Conservation (phyloP, 768 basidiomycete species). For the Serendipita indica region DNA sequence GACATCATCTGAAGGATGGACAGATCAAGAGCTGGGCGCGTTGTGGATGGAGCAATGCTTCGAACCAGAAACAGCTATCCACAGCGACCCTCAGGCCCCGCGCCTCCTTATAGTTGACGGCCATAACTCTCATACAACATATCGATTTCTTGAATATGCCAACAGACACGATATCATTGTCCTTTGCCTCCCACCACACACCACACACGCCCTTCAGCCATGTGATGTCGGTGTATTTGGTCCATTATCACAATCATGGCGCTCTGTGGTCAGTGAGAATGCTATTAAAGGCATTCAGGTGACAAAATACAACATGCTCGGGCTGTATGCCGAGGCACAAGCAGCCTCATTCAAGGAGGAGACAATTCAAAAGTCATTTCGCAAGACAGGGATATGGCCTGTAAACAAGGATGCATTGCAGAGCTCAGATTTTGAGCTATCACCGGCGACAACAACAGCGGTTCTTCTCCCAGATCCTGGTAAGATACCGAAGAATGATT, state of each 20-base stretch:
- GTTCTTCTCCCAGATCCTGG: too few relatives aligned
- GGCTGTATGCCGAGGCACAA: neutral
- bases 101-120: constrained; percentile 27
- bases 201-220: constrained; percentile 26
- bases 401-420: neutral
- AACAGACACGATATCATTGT: constrained; percentile 22
- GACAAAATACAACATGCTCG: neutral
- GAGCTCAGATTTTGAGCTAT: neutral
- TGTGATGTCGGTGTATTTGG: constrained; percentile 28
- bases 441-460: neutral
- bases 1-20: constrained; percentile 27
- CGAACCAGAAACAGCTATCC: constrained; percentile 23
- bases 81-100: neutral
- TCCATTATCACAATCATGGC: neutral
- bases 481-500: too few relatives aligned
- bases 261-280: neutral
- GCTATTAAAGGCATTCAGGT: neutral
- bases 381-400: neutral
- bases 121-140: constrained; percentile 26
- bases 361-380: constrained; percentile 1
- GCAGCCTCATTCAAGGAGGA: neutral
- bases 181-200: constrained; percentile 26
- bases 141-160: constrained; percentile 22
- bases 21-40: constrained; percentile 25
- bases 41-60: constrained; percentile 28